Conservation (phyloP, 2,329 filamentous ascomycete genomes). For the Plenodomus biglobosus region DNA sequence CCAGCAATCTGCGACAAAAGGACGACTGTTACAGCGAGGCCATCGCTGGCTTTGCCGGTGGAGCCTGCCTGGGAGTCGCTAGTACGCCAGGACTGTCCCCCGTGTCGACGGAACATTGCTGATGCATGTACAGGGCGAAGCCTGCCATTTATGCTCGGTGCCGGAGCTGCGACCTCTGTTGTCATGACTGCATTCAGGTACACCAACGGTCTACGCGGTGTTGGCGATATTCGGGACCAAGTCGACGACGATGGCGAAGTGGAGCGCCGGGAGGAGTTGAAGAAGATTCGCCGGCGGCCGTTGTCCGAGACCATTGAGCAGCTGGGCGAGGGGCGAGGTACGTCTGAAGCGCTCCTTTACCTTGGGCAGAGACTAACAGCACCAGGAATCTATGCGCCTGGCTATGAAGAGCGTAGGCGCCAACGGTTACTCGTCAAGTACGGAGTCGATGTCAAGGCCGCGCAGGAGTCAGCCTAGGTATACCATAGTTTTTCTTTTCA, state of each 20-base stretch:
- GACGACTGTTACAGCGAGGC: constrained; percentile 76
- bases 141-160: constrained; percentile 70
- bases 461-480: constrained; percentile 24
- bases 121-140: constrained; percentile 56
- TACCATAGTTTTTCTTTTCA: constrained; percentile 20
- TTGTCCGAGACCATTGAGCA: constrained; percentile 78
- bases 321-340: constrained; percentile 86
- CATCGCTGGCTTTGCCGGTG: constrained; percentile 75
- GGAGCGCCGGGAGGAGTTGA: constrained; percentile 71
- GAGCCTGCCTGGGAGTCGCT: constrained; percentile 69
- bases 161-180: constrained; percentile 61
- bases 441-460: constrained; percentile 69
- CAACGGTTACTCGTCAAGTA: constrained; percentile 84
- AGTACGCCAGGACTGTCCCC: constrained; percentile 57
- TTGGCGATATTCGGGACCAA: constrained; percentile 48
- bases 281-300: constrained; percentile 73
- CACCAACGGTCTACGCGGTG: constrained; percentile 63
- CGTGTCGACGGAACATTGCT: constrained; percentile 14
- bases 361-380: constrained; percentile 14
- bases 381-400: constrained; percentile 75
- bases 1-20: constrained; percentile 83
- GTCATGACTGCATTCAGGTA: constrained; percentile 67
- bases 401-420: constrained; percentile 81
- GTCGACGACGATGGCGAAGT: constrained; percentile 71
- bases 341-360: constrained; percentile 15